These are phyloP conservation scores for Eucalyptus curtisii DNA, from an alignment of 345 rosid species.

Conservation along the genomic window DNA sequence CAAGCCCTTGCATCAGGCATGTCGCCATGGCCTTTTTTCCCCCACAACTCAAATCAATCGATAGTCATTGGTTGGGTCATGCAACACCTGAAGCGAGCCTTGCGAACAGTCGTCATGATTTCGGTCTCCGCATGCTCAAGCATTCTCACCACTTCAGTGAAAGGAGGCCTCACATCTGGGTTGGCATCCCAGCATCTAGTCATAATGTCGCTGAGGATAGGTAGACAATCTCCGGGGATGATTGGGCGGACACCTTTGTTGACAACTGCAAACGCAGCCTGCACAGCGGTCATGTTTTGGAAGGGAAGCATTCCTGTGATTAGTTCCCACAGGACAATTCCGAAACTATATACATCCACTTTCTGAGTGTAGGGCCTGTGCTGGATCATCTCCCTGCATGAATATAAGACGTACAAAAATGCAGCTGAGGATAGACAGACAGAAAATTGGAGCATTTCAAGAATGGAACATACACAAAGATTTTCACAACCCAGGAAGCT, in stretches of 20 bases:
- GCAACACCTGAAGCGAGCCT: slow-evolving; percentile 40
- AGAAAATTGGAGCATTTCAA: background rate
- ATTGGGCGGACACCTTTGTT: slow-evolving; percentile 23
- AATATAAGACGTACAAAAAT: background rate
- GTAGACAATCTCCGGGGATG: slow-evolving; percentile 19
- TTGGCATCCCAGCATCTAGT: slow-evolving; percentile 28
- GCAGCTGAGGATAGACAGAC: background rate
- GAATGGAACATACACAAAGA: background rate
- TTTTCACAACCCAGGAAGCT: background rate
- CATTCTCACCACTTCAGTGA: slow-evolving; percentile 19
- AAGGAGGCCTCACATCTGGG: slow-evolving; percentile 26
- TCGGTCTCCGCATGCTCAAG: slow-evolving; percentile 20
- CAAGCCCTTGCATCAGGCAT: background rate
- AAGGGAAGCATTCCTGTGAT: slow-evolving; percentile 25
- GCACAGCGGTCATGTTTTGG: slow-evolving; percentile 35
- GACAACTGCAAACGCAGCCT: slow-evolving; percentile 36
- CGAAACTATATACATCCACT: slow-evolving; percentile 40
- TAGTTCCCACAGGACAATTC: slow-evolving; percentile 40
- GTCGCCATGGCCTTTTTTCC: background rate
- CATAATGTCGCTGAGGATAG: slow-evolving; percentile 22
- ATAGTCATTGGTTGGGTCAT: slow-evolving; percentile 22
- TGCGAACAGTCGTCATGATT: slow-evolving; percentile 23
- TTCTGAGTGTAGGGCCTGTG: slow-evolving; percentile 32
- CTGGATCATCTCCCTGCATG: slow-evolving; percentile 32
- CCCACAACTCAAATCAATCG: slow-evolving; percentile 1